phyloP scores from a whole-genome alignment of 192 early-diverging fungal genomes.

The Linnemannia hyalina region DNA sequence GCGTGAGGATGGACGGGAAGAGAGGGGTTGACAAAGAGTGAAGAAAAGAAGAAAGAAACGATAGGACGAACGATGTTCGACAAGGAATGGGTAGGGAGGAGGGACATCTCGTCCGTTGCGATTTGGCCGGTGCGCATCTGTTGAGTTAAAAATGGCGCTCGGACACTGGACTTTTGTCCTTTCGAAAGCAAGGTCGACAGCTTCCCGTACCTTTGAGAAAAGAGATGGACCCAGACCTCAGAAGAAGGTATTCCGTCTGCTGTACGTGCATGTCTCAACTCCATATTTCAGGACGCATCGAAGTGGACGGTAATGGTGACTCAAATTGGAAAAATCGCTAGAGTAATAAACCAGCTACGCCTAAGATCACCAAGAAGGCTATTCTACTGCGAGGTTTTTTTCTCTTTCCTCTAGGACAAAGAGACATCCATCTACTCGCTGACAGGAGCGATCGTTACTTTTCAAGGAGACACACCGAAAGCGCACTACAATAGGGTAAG shows the following conservation, averaged over 20 bases:
- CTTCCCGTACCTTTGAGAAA: neutral
- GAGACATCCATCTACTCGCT: no score
- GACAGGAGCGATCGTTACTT: no score
- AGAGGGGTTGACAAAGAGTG: neutral
- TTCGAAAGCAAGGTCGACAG: neutral
- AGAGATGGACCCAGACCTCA: neutral
- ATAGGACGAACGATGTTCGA: neutral
- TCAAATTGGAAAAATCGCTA: no score
- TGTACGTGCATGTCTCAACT: neutral
- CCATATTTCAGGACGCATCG: no score
- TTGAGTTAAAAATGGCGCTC: neutral
- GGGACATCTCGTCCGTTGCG: neutral
- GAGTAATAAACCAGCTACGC: no score
- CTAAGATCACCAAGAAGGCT: no score
- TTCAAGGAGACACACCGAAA: no score
- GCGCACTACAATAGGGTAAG: no score
- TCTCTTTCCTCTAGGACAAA: no score
- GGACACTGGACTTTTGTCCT: neutral
- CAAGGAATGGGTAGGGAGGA: neutral
- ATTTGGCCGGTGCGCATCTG: neutral
- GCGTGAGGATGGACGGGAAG: neutral
- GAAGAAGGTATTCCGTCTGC: neutral
- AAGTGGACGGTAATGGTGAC: no score
- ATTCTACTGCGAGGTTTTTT: no score
- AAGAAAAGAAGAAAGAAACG: neutral